A percentile compares a stretch with the other conserved stretches of the same genome.
Evolutionary conservation across 768 basidiomycete species (phyloP).

Genomic region (Auricularia cornea): DNA sequence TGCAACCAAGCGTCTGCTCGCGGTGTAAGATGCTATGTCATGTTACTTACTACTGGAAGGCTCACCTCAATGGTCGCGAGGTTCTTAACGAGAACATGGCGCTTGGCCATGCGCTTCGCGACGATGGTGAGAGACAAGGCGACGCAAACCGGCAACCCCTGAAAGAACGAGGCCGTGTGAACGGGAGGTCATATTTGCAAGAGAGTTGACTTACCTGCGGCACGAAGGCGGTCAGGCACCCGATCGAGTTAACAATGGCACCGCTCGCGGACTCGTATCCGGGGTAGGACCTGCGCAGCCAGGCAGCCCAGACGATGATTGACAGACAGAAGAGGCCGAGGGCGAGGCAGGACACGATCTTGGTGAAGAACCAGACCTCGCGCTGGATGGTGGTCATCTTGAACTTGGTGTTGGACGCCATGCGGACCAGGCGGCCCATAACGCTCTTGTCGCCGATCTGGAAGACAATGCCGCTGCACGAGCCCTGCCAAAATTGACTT

Average conservation of each 20-base stretch:
- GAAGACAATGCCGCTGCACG: slow-evolving; percentile 34
- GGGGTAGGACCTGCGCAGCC: slow-evolving; percentile 22
- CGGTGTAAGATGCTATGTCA: too few species aligned
- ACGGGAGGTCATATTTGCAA: not conserved
- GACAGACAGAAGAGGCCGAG: slow-evolving; percentile 31
- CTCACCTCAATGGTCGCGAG: slow-evolving; percentile 39
- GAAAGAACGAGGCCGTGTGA: not conserved
- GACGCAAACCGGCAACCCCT: slow-evolving; percentile 36
- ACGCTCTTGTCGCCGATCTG: slow-evolving; percentile 33
- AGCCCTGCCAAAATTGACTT: too few species aligned
- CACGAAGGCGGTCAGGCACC: slow-evolving; percentile 33
- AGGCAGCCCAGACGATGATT: not conserved
- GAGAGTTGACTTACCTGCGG: slow-evolving; percentile 24
- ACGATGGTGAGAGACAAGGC: slow-evolving; percentile 44
- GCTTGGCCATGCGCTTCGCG: slow-evolving; percentile 40
- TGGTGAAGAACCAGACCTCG: slow-evolving; percentile 45
- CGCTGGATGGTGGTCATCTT: slow-evolving; percentile 39
- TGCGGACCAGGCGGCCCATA: slow-evolving; percentile 43
- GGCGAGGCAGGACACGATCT: slow-evolving; percentile 38
- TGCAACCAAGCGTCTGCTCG: slow-evolving; percentile 34
- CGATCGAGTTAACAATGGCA: slow-evolving; percentile 32
- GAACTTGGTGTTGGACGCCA: slow-evolving; percentile 39
- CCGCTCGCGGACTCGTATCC: slow-evolving; percentile 28
- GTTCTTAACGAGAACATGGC: slow-evolving; percentile 41
- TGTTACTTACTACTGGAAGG: too few species aligned